Evolutionary conservation across 1,139 yeast species (phyloP).

Genomic region (Kodamaea plutei): DNA sequence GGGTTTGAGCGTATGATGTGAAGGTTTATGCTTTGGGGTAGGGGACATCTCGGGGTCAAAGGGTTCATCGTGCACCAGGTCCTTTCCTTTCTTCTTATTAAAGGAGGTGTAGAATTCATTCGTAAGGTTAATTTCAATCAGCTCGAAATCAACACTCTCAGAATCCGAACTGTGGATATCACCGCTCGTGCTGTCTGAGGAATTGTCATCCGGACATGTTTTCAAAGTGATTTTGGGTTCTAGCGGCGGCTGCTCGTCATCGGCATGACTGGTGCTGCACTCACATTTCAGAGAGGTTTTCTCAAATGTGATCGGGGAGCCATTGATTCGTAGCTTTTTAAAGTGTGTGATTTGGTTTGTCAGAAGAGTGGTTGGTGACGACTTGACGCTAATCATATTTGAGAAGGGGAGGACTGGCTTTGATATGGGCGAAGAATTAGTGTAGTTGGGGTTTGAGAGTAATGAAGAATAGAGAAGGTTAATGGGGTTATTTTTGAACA

Average conservation of each 20-base stretch:
- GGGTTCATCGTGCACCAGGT: background rate
- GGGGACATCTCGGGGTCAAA: conserved; percentile 25
- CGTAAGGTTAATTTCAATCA: conserved; percentile 14
- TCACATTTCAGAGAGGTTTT: conserved; percentile 14
- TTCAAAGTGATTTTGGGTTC: background rate
- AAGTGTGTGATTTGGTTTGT: conserved; percentile 37
- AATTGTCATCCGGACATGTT: background rate
- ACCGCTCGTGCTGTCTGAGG: conserved; percentile 6
- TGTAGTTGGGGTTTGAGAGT: conserved; percentile 10
- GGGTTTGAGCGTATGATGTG: conserved; percentile 41
- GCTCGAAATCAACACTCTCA: conserved; percentile 16
- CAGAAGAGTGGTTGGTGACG: conserved; percentile 38
- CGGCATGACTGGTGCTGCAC: conserved; percentile 11
- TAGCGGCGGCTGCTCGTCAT: conserved; percentile 5
- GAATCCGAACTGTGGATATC: conserved; percentile 18
- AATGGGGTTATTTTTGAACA: conserved; percentile 13
- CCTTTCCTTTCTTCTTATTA: conserved; percentile 13
- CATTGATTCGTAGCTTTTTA: conserved; percentile 42
- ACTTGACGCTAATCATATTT: conserved; percentile 24
- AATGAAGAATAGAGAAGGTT: conserved; percentile 15
- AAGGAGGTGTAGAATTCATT: conserved; percentile 25
- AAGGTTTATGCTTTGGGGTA: conserved; percentile 43
- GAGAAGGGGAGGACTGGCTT: conserved; percentile 12
- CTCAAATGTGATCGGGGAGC: conserved; percentile 35
- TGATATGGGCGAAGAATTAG: conserved; percentile 5